A percentile compares a stretch with the other conserved stretches of the same genome.
Conservation (phyloP, 257 asterid genomes). For the Gynochthodes officinalis region DNA sequence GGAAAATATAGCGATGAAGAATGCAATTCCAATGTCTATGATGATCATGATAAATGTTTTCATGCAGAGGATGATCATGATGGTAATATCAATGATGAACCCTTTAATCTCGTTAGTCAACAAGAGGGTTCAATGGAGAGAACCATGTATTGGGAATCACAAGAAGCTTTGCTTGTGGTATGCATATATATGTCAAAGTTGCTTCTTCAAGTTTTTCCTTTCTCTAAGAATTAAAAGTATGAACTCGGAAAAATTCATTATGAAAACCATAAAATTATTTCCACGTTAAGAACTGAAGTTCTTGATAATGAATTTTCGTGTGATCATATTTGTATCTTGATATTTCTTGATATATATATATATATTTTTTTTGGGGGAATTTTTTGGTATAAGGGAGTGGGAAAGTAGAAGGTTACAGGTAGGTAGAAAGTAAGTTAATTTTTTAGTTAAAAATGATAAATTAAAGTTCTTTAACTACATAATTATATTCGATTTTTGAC, state of each 20-base stretch:
- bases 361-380: too few relatives aligned
- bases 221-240: too few relatives aligned
- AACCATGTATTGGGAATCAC: slow-evolving; percentile 41
- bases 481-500: background rate
- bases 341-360: too few relatives aligned
- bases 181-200: background rate
- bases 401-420: too few relatives aligned
- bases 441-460: background rate
- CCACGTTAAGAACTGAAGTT: too few relatives aligned
- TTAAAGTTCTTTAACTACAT: background rate
- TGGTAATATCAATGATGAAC: slow-evolving; percentile 9
- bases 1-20: slow-evolving; percentile 7
- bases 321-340: too few relatives aligned
- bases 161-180: slow-evolving; percentile 46
- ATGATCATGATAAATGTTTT: background rate
- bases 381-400: too few relatives aligned
- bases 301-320: too few relatives aligned
- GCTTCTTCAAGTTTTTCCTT: background rate
- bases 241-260: too few relatives aligned
- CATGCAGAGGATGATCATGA: background rate
- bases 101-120: background rate
- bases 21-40: slow-evolving; percentile 1
- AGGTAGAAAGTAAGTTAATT: slow-evolving; percentile 2
- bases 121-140: slow-evolving; percentile 18
- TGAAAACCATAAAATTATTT: too few relatives aligned